Evolutionary conservation across 768 basidiomycete genomes (phyloP).

Genomic region (Suillus cothurnatus): DNA sequence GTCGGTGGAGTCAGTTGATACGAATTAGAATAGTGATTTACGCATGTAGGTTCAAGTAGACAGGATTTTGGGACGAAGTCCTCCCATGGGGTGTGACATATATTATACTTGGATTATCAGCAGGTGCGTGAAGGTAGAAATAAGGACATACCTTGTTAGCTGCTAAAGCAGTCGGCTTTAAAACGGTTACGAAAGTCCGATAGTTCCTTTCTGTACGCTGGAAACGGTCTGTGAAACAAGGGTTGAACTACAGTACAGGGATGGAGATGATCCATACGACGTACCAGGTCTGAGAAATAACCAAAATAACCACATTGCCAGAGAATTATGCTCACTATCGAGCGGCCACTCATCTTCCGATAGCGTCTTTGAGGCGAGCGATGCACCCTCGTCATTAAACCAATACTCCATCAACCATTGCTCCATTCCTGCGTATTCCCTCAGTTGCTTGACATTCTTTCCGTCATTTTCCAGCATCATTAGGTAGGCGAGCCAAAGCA

Average conservation of each 20-base stretch:
- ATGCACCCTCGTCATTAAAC: conserved; percentile 62
- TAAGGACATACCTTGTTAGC: conserved; percentile 56
- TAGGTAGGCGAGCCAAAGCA: conserved; percentile 69
- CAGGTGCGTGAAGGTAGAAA: conserved; percentile 18
- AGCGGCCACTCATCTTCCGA: conserved; percentile 57
- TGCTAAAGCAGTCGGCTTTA: conserved; percentile 66
- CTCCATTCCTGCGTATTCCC: conserved; percentile 65
- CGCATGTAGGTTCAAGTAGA: conserved; percentile 17
- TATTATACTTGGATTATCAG: conserved; percentile 52
- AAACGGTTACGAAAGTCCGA: conserved; percentile 48
- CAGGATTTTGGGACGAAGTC: conserved; percentile 47
- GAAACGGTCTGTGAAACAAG: conserved; percentile 48
- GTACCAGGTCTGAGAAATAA: conserved; percentile 63
- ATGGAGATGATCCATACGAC: conserved; percentile 23
- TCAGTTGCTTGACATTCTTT: conserved; percentile 68
- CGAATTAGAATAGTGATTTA: conserved; percentile 46
- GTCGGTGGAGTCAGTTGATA: conserved; percentile 58
- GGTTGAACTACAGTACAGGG: background rate
- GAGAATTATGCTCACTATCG: conserved; percentile 50
- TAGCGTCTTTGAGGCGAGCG: conserved; percentile 45
- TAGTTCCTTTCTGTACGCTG: conserved; percentile 39
- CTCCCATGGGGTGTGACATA: conserved; percentile 60
- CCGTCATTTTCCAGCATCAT: conserved; percentile 85
- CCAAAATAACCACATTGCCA: conserved; percentile 85
- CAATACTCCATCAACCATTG: conserved; percentile 68